These are phyloP conservation scores for Guillardia theta DNA, from an alignment of 78 protist genomes.

Conservation along the genomic window DNA sequence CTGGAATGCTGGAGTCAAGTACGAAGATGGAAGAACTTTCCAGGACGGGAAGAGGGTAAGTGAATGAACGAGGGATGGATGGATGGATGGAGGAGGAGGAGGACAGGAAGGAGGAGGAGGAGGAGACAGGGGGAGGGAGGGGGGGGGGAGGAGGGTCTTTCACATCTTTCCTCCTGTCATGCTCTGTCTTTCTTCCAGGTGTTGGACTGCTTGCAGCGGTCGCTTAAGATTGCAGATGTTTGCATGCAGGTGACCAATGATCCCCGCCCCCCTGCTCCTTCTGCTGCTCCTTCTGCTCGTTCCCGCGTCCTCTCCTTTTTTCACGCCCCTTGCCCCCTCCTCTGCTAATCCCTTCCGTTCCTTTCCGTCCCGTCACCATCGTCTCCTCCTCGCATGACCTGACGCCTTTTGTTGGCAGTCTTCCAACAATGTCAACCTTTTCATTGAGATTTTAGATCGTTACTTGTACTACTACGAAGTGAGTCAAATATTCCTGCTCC, in stretches of 20 bases:
- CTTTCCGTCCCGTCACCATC: no score
- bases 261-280: neutral
- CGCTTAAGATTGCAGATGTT: conserved; percentile 72
- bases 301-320: neutral
- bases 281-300: no score
- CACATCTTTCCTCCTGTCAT: no score
- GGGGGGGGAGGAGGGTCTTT: neutral
- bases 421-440: conserved; percentile 52
- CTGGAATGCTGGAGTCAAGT: neutral
- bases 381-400: no score
- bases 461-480: conserved; percentile 74
- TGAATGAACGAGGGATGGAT: neutral
- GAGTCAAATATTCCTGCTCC: neutral
- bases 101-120: conserved; percentile 3
- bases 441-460: conserved; percentile 84
- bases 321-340: neutral
- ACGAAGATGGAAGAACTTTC: neutral
- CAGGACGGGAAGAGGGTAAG: neutral
- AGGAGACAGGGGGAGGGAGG: neutral
- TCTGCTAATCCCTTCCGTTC: neutral
- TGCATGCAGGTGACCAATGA: conserved; percentile 24
- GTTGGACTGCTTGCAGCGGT: conserved; percentile 71
- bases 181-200: no score
- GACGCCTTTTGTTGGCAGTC: no score
- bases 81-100: neutral